Evolutionary conservation across 306 rosid species (phyloP).

Genomic region (Bauhinia variegata): DNA sequence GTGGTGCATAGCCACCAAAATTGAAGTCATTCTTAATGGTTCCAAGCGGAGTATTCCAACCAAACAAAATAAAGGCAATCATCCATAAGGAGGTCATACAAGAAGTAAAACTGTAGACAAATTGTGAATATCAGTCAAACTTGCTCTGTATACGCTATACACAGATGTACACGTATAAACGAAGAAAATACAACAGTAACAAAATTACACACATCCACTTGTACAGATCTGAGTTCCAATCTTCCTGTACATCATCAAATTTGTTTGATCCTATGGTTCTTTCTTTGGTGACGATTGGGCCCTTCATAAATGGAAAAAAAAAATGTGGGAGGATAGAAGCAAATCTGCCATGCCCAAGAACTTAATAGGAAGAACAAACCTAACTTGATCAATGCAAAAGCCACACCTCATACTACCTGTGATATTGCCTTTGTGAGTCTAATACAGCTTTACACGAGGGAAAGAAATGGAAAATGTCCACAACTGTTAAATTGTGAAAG

Average conservation of each 20-base stretch:
- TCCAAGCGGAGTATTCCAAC: too few species aligned
- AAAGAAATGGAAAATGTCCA: constrained; percentile 65
- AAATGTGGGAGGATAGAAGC: constrained; percentile 9
- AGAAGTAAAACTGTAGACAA: too few species aligned
- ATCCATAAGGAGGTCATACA: too few species aligned
- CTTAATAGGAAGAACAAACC: constrained; percentile 31
- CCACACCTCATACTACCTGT: constrained; percentile 19
- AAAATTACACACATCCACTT: constrained; percentile 28
- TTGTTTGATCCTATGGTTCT: constrained; percentile 17
- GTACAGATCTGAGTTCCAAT: constrained; percentile 33
- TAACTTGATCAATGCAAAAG: constrained; percentile 29
- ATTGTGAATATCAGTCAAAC: constrained; percentile 12
- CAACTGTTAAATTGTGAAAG: constrained; percentile 7
- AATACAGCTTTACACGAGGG: constrained; percentile 47
- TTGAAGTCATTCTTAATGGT: too few species aligned
- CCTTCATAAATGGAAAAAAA: constrained; percentile 3
- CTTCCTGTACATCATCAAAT: constrained; percentile 30
- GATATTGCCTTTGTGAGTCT: constrained; percentile 25
- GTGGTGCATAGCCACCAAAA: too few species aligned
- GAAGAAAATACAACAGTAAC: constrained; percentile 6
- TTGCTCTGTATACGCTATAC: too few species aligned
- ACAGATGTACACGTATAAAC: constrained; percentile 43
- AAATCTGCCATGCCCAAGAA: constrained; percentile 20
- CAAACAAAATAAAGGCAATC: too few species aligned
- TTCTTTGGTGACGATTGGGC: constrained; percentile 19